phyloP scores from a whole-genome alignment of 2,329 filamentous ascomycete species.

The Bipolaris victoriae region DNA sequence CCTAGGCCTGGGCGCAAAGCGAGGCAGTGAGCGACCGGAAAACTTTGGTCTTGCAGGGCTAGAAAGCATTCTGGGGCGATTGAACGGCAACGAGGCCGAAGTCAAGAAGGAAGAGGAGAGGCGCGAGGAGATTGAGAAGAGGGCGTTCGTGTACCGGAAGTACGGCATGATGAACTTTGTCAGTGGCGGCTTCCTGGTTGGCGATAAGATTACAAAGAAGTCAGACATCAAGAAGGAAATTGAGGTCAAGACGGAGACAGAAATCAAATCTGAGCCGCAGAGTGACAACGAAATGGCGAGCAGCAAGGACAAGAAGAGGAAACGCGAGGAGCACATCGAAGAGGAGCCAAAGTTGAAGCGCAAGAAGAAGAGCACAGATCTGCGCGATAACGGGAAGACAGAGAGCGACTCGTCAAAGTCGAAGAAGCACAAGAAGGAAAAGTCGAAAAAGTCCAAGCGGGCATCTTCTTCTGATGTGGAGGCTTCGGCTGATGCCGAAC shows the following conservation, averaged over 20 bases:
- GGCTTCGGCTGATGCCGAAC: slow-evolving; percentile 29
- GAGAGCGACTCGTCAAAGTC: slow-evolving; percentile 28
- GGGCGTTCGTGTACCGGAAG: slow-evolving; percentile 74
- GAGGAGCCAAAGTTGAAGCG: slow-evolving; percentile 44
- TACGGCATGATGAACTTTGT: slow-evolving; percentile 87
- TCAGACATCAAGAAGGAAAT: slow-evolving; percentile 49
- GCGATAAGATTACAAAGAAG: slow-evolving; percentile 61
- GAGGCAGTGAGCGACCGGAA: slow-evolving; percentile 69
- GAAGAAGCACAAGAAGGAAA: slow-evolving; percentile 41
- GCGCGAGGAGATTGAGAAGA: slow-evolving; percentile 72
- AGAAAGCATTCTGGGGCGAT: slow-evolving; percentile 80
- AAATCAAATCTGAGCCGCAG: slow-evolving; percentile 52
- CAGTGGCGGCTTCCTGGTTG: slow-evolving; percentile 74
- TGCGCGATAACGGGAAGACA: slow-evolving; percentile 38
- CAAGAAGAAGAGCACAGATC: slow-evolving; percentile 47
- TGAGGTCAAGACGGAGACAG: slow-evolving; percentile 41
- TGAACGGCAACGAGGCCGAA: slow-evolving; percentile 86
- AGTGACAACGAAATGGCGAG: slow-evolving; percentile 35
- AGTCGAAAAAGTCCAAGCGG: slow-evolving; percentile 37
- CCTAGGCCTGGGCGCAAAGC: slow-evolving; percentile 83
- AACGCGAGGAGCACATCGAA: slow-evolving; percentile 41
- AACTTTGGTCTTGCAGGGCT: slow-evolving; percentile 87
- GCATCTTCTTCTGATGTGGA: slow-evolving; percentile 29
- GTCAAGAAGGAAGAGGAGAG: slow-evolving; percentile 72
- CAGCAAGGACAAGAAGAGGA: slow-evolving; percentile 43